Evolutionary conservation across 352 stramenopile species (phyloP).

Genomic region (Globisporangium radiosum): DNA sequence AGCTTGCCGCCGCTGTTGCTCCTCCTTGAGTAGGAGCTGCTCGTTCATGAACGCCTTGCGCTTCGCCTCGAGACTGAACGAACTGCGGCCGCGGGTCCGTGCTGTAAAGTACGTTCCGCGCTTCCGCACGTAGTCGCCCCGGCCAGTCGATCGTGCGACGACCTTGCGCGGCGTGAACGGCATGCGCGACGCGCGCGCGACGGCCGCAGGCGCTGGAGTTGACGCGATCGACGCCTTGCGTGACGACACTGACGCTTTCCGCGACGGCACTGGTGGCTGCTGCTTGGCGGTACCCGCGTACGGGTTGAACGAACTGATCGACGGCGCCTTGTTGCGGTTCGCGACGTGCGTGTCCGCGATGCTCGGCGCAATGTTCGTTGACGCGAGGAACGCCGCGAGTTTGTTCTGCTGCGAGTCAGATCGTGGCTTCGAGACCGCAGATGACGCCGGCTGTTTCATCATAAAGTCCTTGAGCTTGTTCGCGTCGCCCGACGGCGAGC

Average conservation of each 20-base stretch:
- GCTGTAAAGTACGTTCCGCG: conserved; percentile 67
- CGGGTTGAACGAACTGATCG: conserved; percentile 28
- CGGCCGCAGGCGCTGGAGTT: conserved; percentile 2
- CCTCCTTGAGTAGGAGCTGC: conserved; percentile 75
- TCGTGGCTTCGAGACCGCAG: conserved; percentile 30
- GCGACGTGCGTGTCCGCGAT: conserved; percentile 11
- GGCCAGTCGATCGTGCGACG: conserved; percentile 56
- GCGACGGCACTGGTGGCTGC: not conserved
- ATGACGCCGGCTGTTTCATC: conserved; percentile 47
- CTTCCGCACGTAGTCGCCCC: conserved; percentile 63
- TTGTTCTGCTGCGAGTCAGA: conserved; percentile 65
- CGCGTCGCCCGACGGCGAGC: conserved; percentile 14
- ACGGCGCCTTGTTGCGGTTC: conserved; percentile 12
- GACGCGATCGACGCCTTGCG: conserved; percentile 6
- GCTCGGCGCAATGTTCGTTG: conserved; percentile 37
- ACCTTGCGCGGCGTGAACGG: conserved; percentile 43
- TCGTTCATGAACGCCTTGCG: conserved; percentile 79
- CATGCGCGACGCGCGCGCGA: conserved; percentile 22
- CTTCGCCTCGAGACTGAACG: conserved; percentile 82
- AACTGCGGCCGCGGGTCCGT: conserved; percentile 23
- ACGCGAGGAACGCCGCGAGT: conserved; percentile 68
- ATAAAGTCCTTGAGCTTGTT: conserved; percentile 81
- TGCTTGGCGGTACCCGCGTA: conserved; percentile 5
- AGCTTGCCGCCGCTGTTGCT: conserved; percentile 57
- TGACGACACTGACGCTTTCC: not conserved